Evolutionary conservation across 371 early-diverging fungal species (phyloP).

Genomic region (Mucor circinelloides): DNA sequence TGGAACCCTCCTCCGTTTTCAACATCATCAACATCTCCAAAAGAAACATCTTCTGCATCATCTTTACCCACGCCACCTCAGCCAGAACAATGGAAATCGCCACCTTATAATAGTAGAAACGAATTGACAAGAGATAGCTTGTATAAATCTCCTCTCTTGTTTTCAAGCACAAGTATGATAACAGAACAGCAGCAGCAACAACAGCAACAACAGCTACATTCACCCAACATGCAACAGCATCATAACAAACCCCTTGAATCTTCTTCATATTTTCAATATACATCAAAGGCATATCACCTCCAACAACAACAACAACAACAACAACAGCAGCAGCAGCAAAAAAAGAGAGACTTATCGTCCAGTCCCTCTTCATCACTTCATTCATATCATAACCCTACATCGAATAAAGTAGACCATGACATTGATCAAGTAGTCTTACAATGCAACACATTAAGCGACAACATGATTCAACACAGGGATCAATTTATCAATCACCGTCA

Average conservation of each 20-base stretch:
- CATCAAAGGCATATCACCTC: neutral
- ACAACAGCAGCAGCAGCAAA: neutral
- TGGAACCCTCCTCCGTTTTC: constrained; percentile 9
- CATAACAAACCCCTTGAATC: constrained; percentile 8
- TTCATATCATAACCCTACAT: neutral
- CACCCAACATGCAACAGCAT: neutral
- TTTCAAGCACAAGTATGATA: neutral
- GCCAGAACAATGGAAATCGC: constrained; percentile 16
- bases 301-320: constrained; percentile 2
- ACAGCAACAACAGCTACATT: neutral
- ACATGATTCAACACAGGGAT: constrained; percentile 19
- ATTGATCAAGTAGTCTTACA: constrained; percentile 29
- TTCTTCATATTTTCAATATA: constrained; percentile 8
- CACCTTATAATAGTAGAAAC: constrained; percentile 11
- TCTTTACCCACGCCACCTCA: constrained; percentile 4
- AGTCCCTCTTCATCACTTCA: neutral
- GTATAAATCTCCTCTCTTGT: constrained; percentile 1
- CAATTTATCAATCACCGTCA: constrained; percentile 2
- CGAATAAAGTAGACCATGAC: neutral
- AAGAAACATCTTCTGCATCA: neutral
- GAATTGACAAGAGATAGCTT: constrained; percentile 11
- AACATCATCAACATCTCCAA: neutral
- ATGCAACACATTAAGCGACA: constrained; percentile 34
- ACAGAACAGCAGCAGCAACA: constrained; percentile 4
- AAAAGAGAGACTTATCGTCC: neutral